These are phyloP conservation scores for Phtheirospermum japonicum DNA, from an alignment of 257 asterid species.

Conservation along the genomic window DNA sequence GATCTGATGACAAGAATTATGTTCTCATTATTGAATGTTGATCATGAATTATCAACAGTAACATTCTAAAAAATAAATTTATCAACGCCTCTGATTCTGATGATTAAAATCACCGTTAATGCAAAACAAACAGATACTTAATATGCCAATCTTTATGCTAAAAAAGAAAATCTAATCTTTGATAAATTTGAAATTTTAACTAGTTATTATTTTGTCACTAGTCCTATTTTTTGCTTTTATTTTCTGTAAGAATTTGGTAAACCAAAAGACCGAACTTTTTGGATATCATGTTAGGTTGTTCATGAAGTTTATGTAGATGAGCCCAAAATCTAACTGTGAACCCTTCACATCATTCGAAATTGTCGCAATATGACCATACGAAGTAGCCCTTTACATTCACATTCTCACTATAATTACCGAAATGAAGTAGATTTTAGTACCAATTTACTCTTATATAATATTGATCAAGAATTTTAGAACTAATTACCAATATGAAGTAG, in stretches of 20 bases:
- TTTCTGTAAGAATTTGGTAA: conserved; percentile 28
- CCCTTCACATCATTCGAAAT: conserved; percentile 41
- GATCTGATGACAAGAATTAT: no score
- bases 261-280: conserved; percentile 32
- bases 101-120: no score
- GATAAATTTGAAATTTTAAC: no score
- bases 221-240: neutral
- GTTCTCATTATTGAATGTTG: no score
- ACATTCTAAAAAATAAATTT: no score
- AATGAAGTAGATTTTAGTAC: neutral
- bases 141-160: no score
- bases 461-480: neutral
- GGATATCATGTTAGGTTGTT: conserved; percentile 31
- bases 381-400: conserved; percentile 51
- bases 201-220: no score
- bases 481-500: no score
- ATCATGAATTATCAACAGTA: no score
- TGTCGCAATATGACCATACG: conserved; percentile 52
- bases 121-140: no score
- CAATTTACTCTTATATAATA: neutral
- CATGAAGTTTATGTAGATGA: conserved; percentile 33
- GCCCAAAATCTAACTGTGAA: conserved; percentile 35
- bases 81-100: no score
- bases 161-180: no score
- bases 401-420: conserved; percentile 26